Evolutionary conservation across 192 early-diverging fungal genomes (phyloP).

Genomic region (Rhizophagus sp.): DNA sequence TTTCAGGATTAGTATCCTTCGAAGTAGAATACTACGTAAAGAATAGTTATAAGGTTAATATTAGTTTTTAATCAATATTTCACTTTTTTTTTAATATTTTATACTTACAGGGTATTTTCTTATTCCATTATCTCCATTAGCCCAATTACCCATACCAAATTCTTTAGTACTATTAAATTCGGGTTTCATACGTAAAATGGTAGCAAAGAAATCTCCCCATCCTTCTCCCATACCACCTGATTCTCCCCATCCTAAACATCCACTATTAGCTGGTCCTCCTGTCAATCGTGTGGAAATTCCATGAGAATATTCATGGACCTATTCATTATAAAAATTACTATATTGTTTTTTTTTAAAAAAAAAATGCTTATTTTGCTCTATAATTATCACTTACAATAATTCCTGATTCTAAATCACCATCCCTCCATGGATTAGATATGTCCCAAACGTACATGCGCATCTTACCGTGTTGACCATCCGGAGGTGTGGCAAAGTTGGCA

Average conservation of each 20-base stretch:
- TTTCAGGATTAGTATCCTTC: constrained; percentile 74
- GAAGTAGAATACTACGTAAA: constrained; percentile 73
- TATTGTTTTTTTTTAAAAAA: not conserved
- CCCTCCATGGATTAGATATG: constrained; percentile 64
- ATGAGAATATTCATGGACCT: constrained; percentile 91
- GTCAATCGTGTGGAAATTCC: constrained; percentile 91
- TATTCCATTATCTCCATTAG: constrained; percentile 87
- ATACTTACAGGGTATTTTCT: constrained; percentile 63
- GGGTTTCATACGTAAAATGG: constrained; percentile 67
- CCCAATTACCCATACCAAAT: constrained; percentile 81
- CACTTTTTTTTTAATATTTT: not conserved
- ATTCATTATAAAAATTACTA: not conserved
- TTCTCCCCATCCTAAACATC: constrained; percentile 87
- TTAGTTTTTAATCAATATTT: not conserved
- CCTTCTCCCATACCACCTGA: constrained; percentile 94
- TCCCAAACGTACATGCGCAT: constrained; percentile 99
- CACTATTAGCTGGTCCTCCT: constrained; percentile 87
- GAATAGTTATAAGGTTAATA: constrained; percentile 7
- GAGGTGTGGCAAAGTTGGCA: constrained; percentile 96
- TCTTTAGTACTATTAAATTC: constrained; percentile 53
- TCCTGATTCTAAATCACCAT: constrained; percentile 89
- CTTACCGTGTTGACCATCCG: constrained; percentile 84
- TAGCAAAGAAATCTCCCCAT: constrained; percentile 93
- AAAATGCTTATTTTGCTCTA: not conserved
- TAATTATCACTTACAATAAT: constrained; percentile 57